Conservation (phyloP, 2,329 filamentous ascomycete species). For the Periconia sp. region DNA sequence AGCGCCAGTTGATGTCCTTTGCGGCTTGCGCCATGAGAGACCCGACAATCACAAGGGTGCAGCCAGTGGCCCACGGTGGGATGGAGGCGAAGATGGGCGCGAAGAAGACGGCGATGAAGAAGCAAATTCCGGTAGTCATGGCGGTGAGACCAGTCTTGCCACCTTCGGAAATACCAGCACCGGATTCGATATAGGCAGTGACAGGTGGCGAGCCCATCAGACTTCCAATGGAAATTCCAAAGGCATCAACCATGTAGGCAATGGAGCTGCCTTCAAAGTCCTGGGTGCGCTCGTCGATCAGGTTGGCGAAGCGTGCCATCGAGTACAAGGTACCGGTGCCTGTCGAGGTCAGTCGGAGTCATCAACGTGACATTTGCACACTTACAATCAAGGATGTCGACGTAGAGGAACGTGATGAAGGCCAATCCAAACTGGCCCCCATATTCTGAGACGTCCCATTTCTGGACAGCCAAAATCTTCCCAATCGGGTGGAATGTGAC, state of each 20-base stretch:
- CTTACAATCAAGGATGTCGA: conserved; percentile 89
- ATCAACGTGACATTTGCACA: no score
- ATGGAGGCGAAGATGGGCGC: conserved; percentile 90
- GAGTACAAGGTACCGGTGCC: conserved; percentile 86
- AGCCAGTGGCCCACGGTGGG: conserved; percentile 87
- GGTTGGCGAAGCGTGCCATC: conserved; percentile 83
- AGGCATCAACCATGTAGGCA: conserved; percentile 83
- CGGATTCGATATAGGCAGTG: conserved; percentile 87
- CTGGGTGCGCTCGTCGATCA: conserved; percentile 80
- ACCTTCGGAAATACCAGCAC: conserved; percentile 86
- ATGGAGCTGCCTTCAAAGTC: conserved; percentile 87
- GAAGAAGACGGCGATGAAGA: conserved; percentile 82
- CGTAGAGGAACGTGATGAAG: conserved; percentile 87
- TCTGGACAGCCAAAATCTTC: conserved; percentile 71
- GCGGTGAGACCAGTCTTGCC: conserved; percentile 85
- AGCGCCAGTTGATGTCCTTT: conserved; percentile 83
- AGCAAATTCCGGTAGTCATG: conserved; percentile 78
- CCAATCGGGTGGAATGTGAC: conserved; percentile 82
- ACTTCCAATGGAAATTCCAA: conserved; percentile 80
- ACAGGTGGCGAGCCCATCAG: conserved; percentile 80
- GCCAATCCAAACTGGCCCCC: conserved; percentile 81
- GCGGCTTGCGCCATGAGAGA: conserved; percentile 82
- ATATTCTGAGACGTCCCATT: conserved; percentile 73
- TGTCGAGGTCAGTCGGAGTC: no score
- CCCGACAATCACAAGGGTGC: conserved; percentile 86